Base-by-base conservation (phyloP, 1,284 basidiomycete species). In the Apiotrichum domesticum region DNA sequence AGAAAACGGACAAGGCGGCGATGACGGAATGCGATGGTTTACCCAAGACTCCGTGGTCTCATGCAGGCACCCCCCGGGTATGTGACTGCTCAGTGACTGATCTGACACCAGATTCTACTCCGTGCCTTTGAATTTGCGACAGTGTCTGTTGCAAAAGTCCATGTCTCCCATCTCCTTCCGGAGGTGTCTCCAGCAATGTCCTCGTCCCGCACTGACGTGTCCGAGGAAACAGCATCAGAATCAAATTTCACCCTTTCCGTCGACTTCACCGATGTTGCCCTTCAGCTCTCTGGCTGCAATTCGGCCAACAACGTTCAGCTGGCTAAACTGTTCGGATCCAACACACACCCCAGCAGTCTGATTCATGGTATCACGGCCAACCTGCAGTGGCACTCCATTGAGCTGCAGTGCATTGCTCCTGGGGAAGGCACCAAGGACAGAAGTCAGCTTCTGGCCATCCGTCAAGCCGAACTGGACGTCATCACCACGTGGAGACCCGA, bases 401-500 rank as follows among this genome's bases (percentile, higher is more conserved):
- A 63, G 39, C 51, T 70, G 6, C 66, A 70, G 14, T 71, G 69
- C 55, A 51, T 71, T 29, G 65, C 66, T 0, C 68, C 69, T 0
- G 65, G 65, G 1, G 69, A 73, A 33, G 50, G 46, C 11, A 15
- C 10, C 9, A 46, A 64, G 35, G 68, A 72, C 37, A 64, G 64
- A 48, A 58, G 51, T 10, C 67, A 71, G 46, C 60, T 75, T 4
- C 32, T 72, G 8, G 64, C 66, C 1, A 60, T 75, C 35, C 63
- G 66, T 0, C 60, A 65, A 44, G 68, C 69, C 3, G 63, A 69
- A 11, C 55, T 73, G 21, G 66, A 68, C 40, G 68, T 70, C 0
- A 58, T 73, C 29, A 67, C 69, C 0, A 70, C 70, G 0, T 75
- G 74, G 72, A 46, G 67, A 39, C 73, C 72, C 2, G 48, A 51